phyloP scores from a whole-genome alignment of 2,329 filamentous ascomycete species.

The Hymenoscyphus fructigenus region DNA sequence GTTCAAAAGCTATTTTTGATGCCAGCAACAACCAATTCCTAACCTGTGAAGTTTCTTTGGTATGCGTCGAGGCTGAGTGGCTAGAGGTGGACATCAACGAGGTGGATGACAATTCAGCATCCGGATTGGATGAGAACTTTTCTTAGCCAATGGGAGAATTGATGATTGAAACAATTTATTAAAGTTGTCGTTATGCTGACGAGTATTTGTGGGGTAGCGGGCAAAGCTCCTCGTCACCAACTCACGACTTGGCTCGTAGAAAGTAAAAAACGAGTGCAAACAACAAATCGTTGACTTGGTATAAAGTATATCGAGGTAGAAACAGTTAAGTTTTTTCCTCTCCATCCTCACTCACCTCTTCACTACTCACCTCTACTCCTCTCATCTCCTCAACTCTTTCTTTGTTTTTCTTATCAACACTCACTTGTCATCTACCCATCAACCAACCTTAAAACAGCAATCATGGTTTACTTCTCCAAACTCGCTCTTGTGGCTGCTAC shows the following conservation, averaged over 20 bases:
- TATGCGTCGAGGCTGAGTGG: no score
- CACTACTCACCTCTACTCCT: neutral
- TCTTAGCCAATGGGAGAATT: neutral
- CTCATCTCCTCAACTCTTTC: constrained; percentile 8
- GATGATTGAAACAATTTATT: neutral
- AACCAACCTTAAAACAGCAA: constrained; percentile 11
- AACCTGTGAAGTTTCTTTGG: no score
- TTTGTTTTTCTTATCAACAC: constrained; percentile 8
- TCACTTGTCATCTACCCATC: constrained; percentile 5
- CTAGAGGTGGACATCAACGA: no score
- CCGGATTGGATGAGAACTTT: no score
- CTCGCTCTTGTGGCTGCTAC: constrained; percentile 23
- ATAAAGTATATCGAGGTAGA: neutral
- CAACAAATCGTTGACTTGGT: neutral
- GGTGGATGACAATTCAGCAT: no score
- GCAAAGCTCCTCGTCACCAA: constrained; percentile 11
- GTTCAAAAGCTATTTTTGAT: no score
- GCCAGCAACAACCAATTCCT: no score
- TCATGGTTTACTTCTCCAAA: constrained; percentile 28
- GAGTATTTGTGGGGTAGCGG: neutral
- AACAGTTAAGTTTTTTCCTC: neutral
- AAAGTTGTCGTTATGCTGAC: neutral
- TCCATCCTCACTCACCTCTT: neutral
- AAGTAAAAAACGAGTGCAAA: no score
- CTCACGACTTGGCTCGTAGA: no score